phyloP scores from a whole-genome alignment of 352 stramenopile genomes.

The Pseudoperonospora humuli region DNA sequence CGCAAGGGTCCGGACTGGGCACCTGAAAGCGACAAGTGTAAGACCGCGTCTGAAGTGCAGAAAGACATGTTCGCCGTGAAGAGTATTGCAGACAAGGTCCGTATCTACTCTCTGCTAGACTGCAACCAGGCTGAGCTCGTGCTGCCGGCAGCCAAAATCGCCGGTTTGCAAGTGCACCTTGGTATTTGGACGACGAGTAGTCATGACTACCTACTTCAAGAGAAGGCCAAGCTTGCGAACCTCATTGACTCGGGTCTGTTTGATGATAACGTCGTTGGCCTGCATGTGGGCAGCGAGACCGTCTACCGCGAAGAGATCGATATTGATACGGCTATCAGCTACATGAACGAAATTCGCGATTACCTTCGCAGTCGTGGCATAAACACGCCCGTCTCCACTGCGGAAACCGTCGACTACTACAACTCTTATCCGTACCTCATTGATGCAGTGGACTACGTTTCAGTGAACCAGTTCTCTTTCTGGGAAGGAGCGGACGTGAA shows the following conservation, averaged over 20 bases:
- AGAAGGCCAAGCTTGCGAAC: constrained; percentile 35
- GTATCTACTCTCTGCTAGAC: constrained; percentile 61
- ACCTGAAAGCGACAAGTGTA: constrained; percentile 32
- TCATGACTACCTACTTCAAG: constrained; percentile 30
- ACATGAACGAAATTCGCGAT: constrained; percentile 54
- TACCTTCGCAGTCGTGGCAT: constrained; percentile 33
- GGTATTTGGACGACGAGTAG: constrained; percentile 52
- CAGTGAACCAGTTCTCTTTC: constrained; percentile 76
- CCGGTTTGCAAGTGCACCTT: constrained; percentile 44
- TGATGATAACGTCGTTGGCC: constrained; percentile 37
- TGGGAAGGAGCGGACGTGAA: constrained; percentile 49
- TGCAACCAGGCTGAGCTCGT: constrained; percentile 41
- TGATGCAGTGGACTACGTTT: constrained; percentile 56
- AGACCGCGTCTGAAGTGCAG: constrained; percentile 32
- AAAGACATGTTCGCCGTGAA: constrained; percentile 50
- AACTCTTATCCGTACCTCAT: constrained; percentile 47
- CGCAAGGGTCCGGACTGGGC: constrained; percentile 50
- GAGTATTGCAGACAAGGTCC: constrained; percentile 39
- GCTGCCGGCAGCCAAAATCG: constrained; percentile 35
- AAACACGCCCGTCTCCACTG: constrained; percentile 53
- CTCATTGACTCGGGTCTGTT: constrained; percentile 37
- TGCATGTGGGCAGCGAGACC: constrained; percentile 59
- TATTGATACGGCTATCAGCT: constrained; percentile 36
- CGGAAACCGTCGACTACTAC: constrained; percentile 68
- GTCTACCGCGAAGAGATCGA: constrained; percentile 61